phyloP scores from a whole-genome alignment of 2,329 filamentous ascomycete species.

The Hymenoscyphus infarciens region DNA sequence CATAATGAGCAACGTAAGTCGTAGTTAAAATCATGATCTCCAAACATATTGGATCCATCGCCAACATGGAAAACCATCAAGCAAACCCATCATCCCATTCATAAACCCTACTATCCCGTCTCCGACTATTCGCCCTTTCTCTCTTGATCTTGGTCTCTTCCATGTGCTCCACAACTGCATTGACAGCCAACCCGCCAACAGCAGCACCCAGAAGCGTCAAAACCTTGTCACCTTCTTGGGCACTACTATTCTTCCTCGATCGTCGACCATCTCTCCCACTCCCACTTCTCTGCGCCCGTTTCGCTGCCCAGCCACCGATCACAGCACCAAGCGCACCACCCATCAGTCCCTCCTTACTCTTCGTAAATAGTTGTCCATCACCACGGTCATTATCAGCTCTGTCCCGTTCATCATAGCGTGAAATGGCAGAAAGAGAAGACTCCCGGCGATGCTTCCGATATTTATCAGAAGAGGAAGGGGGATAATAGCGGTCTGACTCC shows the following conservation, averaged over 20 bases:
- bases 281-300: constrained; percentile 6
- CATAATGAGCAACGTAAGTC: neutral
- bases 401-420: neutral
- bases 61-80: neutral
- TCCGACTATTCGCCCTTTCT: neutral
- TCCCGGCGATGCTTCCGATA: neutral
- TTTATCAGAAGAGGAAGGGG: neutral
- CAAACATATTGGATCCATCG: neutral
- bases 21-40: neutral
- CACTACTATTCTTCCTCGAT: neutral
- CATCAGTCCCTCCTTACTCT: constrained; percentile 12
- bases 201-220: constrained; percentile 15
- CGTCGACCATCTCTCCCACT: constrained; percentile 3
- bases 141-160: constrained; percentile 11
- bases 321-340: constrained; percentile 13
- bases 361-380: constrained; percentile 9
- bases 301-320: constrained; percentile 12
- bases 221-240: constrained; percentile 11
- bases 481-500: neutral
- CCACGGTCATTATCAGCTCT: neutral
- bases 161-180: constrained; percentile 14
- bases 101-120: constrained; percentile 10
- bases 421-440: neutral
- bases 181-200: constrained; percentile 15
- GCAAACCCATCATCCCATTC: constrained; percentile 14